Evolutionary conservation across 2,329 filamentous ascomycete genomes (phyloP).

Genomic region (Trichoderma asperellum): DNA sequence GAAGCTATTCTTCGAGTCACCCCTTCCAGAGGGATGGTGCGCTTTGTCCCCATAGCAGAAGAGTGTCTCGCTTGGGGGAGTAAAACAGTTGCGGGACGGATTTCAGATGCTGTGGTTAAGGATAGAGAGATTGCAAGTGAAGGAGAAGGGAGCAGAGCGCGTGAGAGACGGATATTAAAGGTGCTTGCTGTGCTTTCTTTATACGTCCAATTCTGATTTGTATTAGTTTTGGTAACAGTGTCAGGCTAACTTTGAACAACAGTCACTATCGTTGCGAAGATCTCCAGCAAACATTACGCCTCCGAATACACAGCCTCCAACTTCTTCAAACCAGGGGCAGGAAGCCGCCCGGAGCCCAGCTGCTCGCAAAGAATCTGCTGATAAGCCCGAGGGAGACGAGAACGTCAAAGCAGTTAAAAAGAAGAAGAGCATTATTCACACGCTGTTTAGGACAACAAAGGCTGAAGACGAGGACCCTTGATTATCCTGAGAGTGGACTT

Average conservation of each 20-base stretch:
- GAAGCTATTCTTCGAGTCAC: conserved; percentile 70
- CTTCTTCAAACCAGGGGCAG: background rate
- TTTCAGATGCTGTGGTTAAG: conserved; percentile 40
- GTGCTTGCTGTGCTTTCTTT: too few relatives aligned
- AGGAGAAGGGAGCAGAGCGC: background rate
- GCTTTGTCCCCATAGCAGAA: conserved; percentile 71
- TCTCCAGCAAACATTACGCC: background rate
- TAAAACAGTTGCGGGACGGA: conserved; percentile 69
- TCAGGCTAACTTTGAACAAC: background rate
- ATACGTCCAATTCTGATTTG: too few relatives aligned
- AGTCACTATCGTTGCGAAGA: conserved; percentile 26
- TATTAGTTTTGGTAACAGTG: too few relatives aligned
- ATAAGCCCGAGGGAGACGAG: background rate
- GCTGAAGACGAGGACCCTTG: background rate
- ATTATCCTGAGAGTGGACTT: background rate
- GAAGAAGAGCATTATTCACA: conserved; percentile 31
- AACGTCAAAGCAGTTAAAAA: conserved; percentile 6
- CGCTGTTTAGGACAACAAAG: conserved; percentile 27
- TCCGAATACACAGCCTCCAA: conserved; percentile 2
- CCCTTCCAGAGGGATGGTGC: conserved; percentile 69
- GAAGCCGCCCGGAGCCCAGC: too few relatives aligned
- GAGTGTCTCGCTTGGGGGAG: conserved; percentile 74
- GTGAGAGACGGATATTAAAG: conserved; percentile 20
- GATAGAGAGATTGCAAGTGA: conserved; percentile 1
- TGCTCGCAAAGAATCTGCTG: background rate